Evolutionary conservation across 2,329 filamentous ascomycete species (phyloP).

Genomic region (Pyrenochaeta sp.): DNA sequence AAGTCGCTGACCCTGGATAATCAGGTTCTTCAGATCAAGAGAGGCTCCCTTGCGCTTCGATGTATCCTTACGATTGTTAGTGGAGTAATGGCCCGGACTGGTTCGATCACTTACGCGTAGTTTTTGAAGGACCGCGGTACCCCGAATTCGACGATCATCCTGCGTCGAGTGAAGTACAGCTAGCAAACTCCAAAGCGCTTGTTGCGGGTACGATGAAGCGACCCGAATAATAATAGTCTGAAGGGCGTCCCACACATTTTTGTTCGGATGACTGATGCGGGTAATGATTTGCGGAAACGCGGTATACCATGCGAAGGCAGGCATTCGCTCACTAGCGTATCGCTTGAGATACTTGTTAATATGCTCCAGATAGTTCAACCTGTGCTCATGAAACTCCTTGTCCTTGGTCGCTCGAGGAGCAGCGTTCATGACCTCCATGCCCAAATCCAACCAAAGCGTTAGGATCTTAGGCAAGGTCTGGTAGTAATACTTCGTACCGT

Average conservation of each 20-base stretch:
- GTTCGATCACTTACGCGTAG: slow-evolving; percentile 43
- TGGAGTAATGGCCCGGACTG: slow-evolving; percentile 26
- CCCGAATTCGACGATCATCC: slow-evolving; percentile 69
- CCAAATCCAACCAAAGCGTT: slow-evolving; percentile 94
- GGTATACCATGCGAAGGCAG: slow-evolving; percentile 81
- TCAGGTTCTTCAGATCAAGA: slow-evolving; percentile 73
- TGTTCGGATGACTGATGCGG: slow-evolving; percentile 88
- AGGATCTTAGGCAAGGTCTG: slow-evolving; percentile 91
- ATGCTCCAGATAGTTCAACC: slow-evolving; percentile 37
- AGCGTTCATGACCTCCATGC: slow-evolving; percentile 67
- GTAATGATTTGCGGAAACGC: slow-evolving; percentile 92
- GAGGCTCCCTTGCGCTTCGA: slow-evolving; percentile 62
- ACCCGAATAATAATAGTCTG: slow-evolving; percentile 84
- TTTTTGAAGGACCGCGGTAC: slow-evolving; percentile 53
- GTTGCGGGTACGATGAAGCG: slow-evolving; percentile 85
- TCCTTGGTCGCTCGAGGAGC: slow-evolving; percentile 33
- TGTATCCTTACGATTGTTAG: slow-evolving; percentile 56
- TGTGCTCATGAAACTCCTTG: slow-evolving; percentile 43
- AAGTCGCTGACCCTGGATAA: slow-evolving; percentile 81
- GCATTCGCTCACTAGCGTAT: slow-evolving; percentile 72
- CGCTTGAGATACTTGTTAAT: slow-evolving; percentile 76
- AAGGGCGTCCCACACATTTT: slow-evolving; percentile 77
- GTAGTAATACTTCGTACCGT: slow-evolving; percentile 94
- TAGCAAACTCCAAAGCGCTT: slow-evolving; percentile 90
- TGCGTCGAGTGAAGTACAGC: slow-evolving; percentile 85